Evolutionary conservation across 2,329 filamentous ascomycete species (phyloP).

Genomic region (Talaromyces marneffei): DNA sequence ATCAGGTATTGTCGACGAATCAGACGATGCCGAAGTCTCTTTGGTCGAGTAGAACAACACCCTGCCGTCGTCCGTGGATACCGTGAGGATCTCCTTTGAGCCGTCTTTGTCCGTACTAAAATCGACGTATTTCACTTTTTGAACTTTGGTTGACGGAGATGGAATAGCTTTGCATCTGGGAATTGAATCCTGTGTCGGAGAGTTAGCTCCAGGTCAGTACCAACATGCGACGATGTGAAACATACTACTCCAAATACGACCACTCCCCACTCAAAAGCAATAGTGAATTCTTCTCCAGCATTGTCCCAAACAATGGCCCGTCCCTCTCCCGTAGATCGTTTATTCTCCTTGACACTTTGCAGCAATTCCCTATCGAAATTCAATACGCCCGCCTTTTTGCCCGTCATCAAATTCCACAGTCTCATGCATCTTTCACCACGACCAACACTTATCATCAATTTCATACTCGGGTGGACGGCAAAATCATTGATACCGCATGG

Average conservation of each 20-base stretch:
- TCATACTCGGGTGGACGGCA: slow-evolving; percentile 91
- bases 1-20: slow-evolving; percentile 55
- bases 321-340: slow-evolving; percentile 74
- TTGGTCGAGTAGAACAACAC: slow-evolving; percentile 76
- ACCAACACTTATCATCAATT: slow-evolving; percentile 89
- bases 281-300: slow-evolving; percentile 74
- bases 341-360: slow-evolving; percentile 67
- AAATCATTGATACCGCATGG: slow-evolving; percentile 92
- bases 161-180: slow-evolving; percentile 69
- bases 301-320: slow-evolving; percentile 74
- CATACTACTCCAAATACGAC: slow-evolving; percentile 73
- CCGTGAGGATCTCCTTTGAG: slow-evolving; percentile 57
- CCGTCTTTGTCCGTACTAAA: slow-evolving; percentile 40
- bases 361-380: slow-evolving; percentile 74
- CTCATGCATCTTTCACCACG: slow-evolving; percentile 87
- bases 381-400: slow-evolving; percentile 88
- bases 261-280: slow-evolving; percentile 80
- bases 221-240: slow-evolving; percentile 10
- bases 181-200: slow-evolving; percentile 59
- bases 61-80: slow-evolving; percentile 86
- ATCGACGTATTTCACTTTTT: slow-evolving; percentile 68
- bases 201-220: slow-evolving; percentile 8
- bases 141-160: slow-evolving; percentile 68
- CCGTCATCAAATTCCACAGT: slow-evolving; percentile 93
- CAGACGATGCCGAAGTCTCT: slow-evolving; percentile 28